Evolutionary conservation across 805 yeast species (phyloP), one percentile per base, ranked within the genome.

Genomic region (Candida sithepensis): DNA sequence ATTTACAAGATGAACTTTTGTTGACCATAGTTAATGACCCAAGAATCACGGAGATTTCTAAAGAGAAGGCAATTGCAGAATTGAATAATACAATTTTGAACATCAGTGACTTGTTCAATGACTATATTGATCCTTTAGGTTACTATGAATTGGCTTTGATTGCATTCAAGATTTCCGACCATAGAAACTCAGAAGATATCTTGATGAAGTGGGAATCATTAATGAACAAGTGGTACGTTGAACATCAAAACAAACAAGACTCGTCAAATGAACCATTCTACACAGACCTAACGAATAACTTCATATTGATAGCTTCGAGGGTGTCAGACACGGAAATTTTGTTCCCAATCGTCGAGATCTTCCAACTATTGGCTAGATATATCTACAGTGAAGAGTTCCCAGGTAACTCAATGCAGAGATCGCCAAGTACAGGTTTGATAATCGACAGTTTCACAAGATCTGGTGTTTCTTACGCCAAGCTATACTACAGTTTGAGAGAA

Each of bases 41-140:
- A 14, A 69, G 86, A 59, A 61, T 82, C 32, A 67, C 66, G 43
- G 71, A 65, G 6, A 74, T 71, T 2, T 77, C 81, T 39, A 79
- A 79, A 55, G 65, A 68, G 6, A 75, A 73, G 41, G 78, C 87
- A 10, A 61, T 75, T 4, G 69, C 67, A 13, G 73, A 76, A 39
- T 74, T 94, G 47, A 79, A 87, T 60, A 79, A 75, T 36, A 77
- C 78, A 60, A 79, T 94, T 30, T 69, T 85, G 57, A 77, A 84
- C 3, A 80, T 90, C 28, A 84, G 86, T 58, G 94, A 86, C 48
- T 70, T 94, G 45, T 92, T 82, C 72, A 92, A 94, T 68, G 84
- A 81, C 53, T 92, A 76, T 66, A 88, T 96, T 12, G 91, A 86
- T 57, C 96, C 96, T 21, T 70, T 91, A 51, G 92, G 92, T 6